Conservation (phyloP, 2,329 filamentous ascomycete species). For the Calonectria henricotiae region DNA sequence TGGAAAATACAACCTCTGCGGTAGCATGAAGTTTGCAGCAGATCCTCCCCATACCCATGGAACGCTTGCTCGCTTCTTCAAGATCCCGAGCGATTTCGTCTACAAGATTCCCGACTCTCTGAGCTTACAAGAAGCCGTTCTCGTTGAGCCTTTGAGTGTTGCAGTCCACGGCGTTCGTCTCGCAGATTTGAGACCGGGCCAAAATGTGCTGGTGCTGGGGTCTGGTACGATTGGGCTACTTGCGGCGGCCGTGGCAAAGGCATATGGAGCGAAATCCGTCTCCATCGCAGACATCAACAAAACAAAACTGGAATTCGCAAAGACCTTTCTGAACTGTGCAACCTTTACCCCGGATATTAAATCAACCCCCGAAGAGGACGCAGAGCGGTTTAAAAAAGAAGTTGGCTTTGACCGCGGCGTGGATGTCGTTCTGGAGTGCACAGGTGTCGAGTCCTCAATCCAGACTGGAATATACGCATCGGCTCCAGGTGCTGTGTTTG, state of each 20-base stretch:
- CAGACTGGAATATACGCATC: constrained; percentile 81
- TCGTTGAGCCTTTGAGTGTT: constrained; percentile 90
- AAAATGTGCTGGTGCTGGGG: constrained; percentile 88
- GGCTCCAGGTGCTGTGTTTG: constrained; percentile 80
- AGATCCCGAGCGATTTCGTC: constrained; percentile 89
- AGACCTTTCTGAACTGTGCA: constrained; percentile 33
- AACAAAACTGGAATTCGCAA: constrained; percentile 45
- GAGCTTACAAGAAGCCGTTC: constrained; percentile 86
- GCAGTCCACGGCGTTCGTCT: constrained; percentile 88
- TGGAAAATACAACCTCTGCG: constrained; percentile 92
- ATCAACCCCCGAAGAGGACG: neutral
- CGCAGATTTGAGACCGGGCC: constrained; percentile 79
- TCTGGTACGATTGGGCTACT: constrained; percentile 90
- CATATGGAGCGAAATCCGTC: constrained; percentile 81
- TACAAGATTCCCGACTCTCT: constrained; percentile 87
- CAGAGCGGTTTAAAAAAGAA: neutral
- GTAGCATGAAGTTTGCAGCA: constrained; percentile 89
- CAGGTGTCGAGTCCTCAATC: constrained; percentile 82
- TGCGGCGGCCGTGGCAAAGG: constrained; percentile 86
- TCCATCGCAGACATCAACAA: constrained; percentile 44
- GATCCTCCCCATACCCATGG: constrained; percentile 70
- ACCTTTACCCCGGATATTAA: constrained; percentile 15
- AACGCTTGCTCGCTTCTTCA: constrained; percentile 89
- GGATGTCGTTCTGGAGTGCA: constrained; percentile 87
- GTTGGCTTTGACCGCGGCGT: constrained; percentile 72